Conservation (phyloP, 1,284 basidiomycete genomes). For the Heliocybe sulcata region DNA sequence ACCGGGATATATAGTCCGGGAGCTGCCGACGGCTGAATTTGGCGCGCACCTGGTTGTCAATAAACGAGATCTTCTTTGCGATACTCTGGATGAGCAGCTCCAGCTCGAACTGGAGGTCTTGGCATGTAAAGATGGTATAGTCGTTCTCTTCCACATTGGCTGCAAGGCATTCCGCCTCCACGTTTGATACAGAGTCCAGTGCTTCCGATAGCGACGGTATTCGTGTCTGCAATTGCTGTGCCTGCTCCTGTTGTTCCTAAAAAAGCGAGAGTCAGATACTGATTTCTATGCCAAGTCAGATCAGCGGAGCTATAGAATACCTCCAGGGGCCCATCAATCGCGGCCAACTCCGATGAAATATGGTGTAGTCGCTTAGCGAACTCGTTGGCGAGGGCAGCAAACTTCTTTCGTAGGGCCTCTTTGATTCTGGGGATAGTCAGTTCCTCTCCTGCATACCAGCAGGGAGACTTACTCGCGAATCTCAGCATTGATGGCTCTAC, state of each 20-base stretch:
- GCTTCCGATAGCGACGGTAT: slow-evolving; percentile 55
- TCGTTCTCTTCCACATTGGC: slow-evolving; percentile 98
- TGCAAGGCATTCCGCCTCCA: slow-evolving; percentile 74
- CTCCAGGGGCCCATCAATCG: slow-evolving; percentile 75
- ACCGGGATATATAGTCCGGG: background rate
- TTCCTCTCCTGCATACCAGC: background rate
- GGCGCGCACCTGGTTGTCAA: slow-evolving; percentile 92
- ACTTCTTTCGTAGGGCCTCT: slow-evolving; percentile 77
- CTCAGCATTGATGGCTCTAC: slow-evolving; percentile 83
- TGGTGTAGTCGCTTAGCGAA: slow-evolving; percentile 70
- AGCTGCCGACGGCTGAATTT: too few species aligned
- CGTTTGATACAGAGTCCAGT: slow-evolving; percentile 46
- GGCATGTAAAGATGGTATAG: slow-evolving; percentile 86
- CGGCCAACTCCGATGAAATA: slow-evolving; percentile 72
- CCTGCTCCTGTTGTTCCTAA: slow-evolving; percentile 48
- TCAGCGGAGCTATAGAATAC: too few species aligned
- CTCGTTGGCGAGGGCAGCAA: slow-evolving; percentile 79
- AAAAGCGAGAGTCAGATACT: too few species aligned
- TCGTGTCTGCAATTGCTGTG: slow-evolving; percentile 52
- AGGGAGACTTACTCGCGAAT: slow-evolving; percentile 71
- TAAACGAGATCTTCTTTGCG: slow-evolving; percentile 87
- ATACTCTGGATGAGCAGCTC: slow-evolving; percentile 79
- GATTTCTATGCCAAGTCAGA: too few species aligned
- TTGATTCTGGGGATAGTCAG: slow-evolving; percentile 62
- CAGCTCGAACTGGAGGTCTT: slow-evolving; percentile 89